phyloP scores from a whole-genome alignment of 306 rosid genomes.

The Lathyrus tuberosus region DNA sequence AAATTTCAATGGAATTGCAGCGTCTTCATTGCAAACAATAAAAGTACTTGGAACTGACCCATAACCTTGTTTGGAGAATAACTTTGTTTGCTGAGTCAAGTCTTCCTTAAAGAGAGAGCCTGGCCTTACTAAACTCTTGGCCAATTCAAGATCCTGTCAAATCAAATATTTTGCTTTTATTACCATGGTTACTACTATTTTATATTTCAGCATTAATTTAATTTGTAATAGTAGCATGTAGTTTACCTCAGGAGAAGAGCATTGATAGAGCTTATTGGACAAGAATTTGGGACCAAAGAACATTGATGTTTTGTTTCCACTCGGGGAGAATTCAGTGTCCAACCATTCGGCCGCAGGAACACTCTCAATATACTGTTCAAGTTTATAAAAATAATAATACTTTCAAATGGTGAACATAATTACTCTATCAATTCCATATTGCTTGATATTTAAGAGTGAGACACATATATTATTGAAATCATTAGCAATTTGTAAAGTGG shows the following conservation, averaged over 20 bases:
- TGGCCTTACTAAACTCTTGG: conserved; percentile 44
- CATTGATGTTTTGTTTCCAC: conserved; percentile 40
- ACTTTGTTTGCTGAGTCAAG: conserved; percentile 40
- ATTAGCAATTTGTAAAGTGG: too few species aligned
- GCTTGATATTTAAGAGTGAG: not conserved
- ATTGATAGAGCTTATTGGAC: conserved; percentile 56
- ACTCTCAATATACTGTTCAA: conserved; percentile 35
- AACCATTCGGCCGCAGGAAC: conserved; percentile 32
- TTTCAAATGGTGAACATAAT: not conserved
- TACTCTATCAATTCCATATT: not conserved
- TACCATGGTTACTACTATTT: not conserved
- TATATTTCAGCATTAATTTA: not conserved
- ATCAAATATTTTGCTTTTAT: not conserved
- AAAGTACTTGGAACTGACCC: conserved; percentile 51
- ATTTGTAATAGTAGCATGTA: not conserved
- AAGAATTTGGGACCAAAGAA: conserved; percentile 55
- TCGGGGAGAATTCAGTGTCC: conserved; percentile 43
- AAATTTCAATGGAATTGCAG: conserved; percentile 32
- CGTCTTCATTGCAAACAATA: conserved; percentile 45
- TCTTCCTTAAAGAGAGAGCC: conserved; percentile 54
- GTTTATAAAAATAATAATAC: not conserved
- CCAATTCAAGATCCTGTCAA: conserved; percentile 60
- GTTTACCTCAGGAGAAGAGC: conserved; percentile 57
- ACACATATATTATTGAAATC: not conserved
- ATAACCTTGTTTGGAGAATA: conserved; percentile 47